A percentile compares a stretch with the other conserved stretches of the same genome.
These are phyloP conservation scores for Gleditsia sinensis DNA, from an alignment of 306 rosid species.

Conservation along the genomic window DNA sequence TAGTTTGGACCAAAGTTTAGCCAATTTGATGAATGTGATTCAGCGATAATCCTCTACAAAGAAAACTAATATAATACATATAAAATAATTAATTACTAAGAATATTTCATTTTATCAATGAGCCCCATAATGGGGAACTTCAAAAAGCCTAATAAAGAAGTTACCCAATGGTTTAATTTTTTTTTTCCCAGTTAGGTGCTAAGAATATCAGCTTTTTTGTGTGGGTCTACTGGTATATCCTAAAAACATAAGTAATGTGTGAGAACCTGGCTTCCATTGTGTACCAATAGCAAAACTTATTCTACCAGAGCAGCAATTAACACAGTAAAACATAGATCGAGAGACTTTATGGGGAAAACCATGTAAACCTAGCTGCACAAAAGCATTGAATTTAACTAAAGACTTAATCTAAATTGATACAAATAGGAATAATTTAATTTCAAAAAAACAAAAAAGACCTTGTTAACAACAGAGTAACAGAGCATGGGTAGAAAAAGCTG, in stretches of 20 bases:
- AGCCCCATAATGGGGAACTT: background rate
- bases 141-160: background rate
- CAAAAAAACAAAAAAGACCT: background rate
- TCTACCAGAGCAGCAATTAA: background rate
- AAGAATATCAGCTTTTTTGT: background rate
- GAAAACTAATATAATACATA: background rate
- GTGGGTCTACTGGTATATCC: too few species aligned
- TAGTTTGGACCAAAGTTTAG: background rate
- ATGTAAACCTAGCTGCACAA: background rate
- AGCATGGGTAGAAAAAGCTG: too few species aligned
- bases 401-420: background rate
- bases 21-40: background rate
- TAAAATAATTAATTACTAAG: background rate
- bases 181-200: background rate
- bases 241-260: too few species aligned
- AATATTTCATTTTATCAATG: background rate
- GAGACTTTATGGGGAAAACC: background rate
- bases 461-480: too few species aligned
- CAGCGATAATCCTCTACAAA: background rate
- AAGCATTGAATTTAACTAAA: constrained; percentile 21
- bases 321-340: background rate
- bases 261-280: too few species aligned
- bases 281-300: background rate
- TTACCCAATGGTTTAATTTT: background rate
- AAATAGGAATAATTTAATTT: constrained; percentile 12